Base-by-base conservation (phyloP, 306 rosid genomes). In the Prunus davidiana region DNA sequence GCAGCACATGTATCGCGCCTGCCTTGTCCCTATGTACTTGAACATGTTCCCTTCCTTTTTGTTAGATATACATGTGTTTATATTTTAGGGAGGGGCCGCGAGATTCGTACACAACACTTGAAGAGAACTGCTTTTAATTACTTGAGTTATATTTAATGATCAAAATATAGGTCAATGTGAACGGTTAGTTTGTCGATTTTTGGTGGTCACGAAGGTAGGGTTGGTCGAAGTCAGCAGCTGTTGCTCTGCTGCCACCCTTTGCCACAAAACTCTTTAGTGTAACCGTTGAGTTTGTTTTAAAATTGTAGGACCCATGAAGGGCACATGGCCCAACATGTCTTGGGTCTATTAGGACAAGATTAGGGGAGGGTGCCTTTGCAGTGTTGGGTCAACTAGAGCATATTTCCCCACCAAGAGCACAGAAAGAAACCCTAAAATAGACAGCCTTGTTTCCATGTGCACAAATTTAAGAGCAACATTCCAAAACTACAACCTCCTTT, bases 381-480 rank as follows among this genome's bases (percentile, higher is more conserved):
- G 41, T 91, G 99, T 90, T 92, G 96, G 99, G 97, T 92, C 87
- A 87, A 86, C 84, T 22, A 82, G 82, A 87, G 88, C 96, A 86
- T 87, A 87, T 86, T 89, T 88, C 97, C 99, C 99, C 92, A 92
- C 95, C 89, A 61, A 87, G 83, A 84, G 78, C 88, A 83, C 84
- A 85, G 30, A 87, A 77, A 80, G 76, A 84, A 89, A 81, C 93
- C 93, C 86, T 82, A 84, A 82, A 75, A 78, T 87, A 87, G 93
- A 90, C 97, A 85, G 76, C 91, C 64, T 95, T 95, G 96, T 95
- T 95, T 89, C 97, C 98, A 95, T 95, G 99, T 95, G 99, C 90
- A 41, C 89, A 56, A 87, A 90, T 90, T 93, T 87, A 91, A 91
- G 85, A 84, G 93, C 96, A 91, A 90, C 91, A 85, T 92, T 89